Conservation (phyloP, 306 rosid species). For the Begonia masoniana region DNA sequence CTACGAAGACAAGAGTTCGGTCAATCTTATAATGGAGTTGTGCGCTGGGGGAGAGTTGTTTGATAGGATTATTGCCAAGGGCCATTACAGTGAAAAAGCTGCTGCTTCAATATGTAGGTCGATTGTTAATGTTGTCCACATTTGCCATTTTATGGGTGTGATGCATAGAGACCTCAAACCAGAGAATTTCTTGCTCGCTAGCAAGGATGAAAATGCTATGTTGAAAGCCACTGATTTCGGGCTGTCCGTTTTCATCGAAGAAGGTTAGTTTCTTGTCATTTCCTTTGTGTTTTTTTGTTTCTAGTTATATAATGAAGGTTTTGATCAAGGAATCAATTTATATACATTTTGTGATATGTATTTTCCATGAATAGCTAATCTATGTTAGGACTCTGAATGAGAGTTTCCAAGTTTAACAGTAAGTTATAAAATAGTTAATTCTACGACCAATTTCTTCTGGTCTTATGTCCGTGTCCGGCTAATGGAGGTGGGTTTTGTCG, state of each 20-base stretch:
- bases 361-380: no score
- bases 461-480: no score
- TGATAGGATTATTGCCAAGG: slow-evolving; percentile 78
- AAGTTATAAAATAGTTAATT: no score
- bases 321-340: no score
- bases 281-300: no score
- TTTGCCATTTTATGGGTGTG: slow-evolving; percentile 82
- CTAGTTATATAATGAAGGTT: no score
- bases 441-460: no score
- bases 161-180: slow-evolving; percentile 90
- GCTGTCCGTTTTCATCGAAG: slow-evolving; percentile 76
- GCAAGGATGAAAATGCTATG: slow-evolving; percentile 54
- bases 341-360: no score
- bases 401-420: no score
- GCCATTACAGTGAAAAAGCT: slow-evolving; percentile 66
- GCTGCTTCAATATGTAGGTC: slow-evolving; percentile 65
- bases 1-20: slow-evolving; percentile 63
- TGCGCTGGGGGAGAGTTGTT: slow-evolving; percentile 93
- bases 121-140: slow-evolving; percentile 65
- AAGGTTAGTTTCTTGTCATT: slow-evolving; percentile 27
- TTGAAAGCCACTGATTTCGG: slow-evolving; percentile 84
- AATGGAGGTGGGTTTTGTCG: no score
- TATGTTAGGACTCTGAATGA: no score
- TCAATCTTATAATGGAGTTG: slow-evolving; percentile 71
- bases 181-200: slow-evolving; percentile 73